phyloP scores from a whole-genome alignment of 2,329 filamentous ascomycete species.

The Pseudogymnoascus sp. region DNA sequence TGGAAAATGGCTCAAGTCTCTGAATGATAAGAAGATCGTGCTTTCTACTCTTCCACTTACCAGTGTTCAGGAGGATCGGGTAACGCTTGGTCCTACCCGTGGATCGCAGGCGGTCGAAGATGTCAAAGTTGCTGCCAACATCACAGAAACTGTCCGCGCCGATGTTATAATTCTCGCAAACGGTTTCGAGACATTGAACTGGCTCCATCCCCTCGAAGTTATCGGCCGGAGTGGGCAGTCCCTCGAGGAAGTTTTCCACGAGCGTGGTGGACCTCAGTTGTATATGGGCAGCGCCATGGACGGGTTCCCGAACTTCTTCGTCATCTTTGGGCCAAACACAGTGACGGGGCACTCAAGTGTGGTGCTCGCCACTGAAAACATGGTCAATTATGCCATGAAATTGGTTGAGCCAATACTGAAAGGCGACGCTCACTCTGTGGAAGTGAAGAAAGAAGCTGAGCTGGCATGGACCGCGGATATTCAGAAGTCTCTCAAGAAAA shows the following conservation, averaged over 20 bases:
- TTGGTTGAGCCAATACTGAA: conserved; percentile 47
- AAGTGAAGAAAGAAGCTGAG: conserved; percentile 45
- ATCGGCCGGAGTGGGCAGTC: conserved; percentile 41
- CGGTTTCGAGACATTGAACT: conserved; percentile 49
- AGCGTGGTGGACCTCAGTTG: conserved; percentile 50
- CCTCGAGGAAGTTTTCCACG: conserved; percentile 47
- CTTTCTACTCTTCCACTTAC: conserved; percentile 48
- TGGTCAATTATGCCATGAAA: conserved; percentile 48
- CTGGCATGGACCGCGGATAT: conserved; percentile 41
- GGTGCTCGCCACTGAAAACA: conserved; percentile 51
- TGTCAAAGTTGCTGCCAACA: conserved; percentile 20
- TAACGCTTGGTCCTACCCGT: conserved; percentile 45
- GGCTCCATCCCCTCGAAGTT: conserved; percentile 49
- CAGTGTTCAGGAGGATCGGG: conserved; percentile 40
- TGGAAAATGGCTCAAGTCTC: conserved; percentile 42
- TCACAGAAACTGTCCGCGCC: conserved; percentile 39
- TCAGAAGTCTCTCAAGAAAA: conserved; percentile 40
- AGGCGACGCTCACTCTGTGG: conserved; percentile 39
- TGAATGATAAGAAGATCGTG: conserved; percentile 45
- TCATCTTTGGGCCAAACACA: conserved; percentile 54
- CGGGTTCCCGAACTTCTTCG: conserved; percentile 55
- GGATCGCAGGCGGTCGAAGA: conserved; percentile 36
- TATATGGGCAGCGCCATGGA: conserved; percentile 53
- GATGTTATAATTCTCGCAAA: conserved; percentile 54
- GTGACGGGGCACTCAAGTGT: conserved; percentile 52